Conservation (phyloP, 2,329 filamentous ascomycete species). For the Parafenestella ontariensis region DNA sequence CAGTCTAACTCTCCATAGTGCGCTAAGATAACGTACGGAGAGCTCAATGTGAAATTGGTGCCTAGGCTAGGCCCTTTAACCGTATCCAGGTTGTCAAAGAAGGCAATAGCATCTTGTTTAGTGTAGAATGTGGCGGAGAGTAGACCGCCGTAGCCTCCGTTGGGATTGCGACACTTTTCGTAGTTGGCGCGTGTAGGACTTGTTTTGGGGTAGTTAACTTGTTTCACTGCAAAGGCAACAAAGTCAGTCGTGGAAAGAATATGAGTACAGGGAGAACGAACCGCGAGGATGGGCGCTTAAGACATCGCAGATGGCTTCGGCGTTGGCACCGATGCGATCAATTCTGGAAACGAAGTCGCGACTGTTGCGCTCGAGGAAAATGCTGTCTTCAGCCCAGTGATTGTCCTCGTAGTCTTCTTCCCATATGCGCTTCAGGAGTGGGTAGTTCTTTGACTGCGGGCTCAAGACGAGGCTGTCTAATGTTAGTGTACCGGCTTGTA, state of each 20-base stretch:
- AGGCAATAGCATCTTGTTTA: conserved; percentile 73
- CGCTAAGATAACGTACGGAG: conserved; percentile 88
- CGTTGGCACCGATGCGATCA: conserved; percentile 82
- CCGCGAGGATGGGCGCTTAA: conserved; percentile 65
- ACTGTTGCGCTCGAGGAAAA: conserved; percentile 96
- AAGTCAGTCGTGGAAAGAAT: conserved; percentile 13
- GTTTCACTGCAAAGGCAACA: conserved; percentile 64
- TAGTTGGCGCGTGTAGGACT: conserved; percentile 74
- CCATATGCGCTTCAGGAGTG: conserved; percentile 70
- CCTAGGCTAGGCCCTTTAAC: conserved; percentile 94
- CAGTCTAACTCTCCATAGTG: conserved; percentile 94
- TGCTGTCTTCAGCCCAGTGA: conserved; percentile 91
- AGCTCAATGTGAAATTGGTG: conserved; percentile 94
- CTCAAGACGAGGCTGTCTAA: conserved; percentile 63
- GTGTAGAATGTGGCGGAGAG: conserved; percentile 82
- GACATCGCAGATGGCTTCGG: conserved; percentile 80
- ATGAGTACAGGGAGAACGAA: conserved; percentile 21
- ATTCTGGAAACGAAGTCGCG: conserved; percentile 87
- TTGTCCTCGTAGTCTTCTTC: conserved; percentile 78
- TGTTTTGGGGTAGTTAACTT: conserved; percentile 86
- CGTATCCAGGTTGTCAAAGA: conserved; percentile 86
- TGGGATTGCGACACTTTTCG: conserved; percentile 75
- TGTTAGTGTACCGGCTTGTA: conserved; percentile 11
- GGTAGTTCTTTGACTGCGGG: conserved; percentile 73
- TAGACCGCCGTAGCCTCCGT: conserved; percentile 87